Evolutionary conservation across 2,329 filamentous ascomycete genomes (phyloP).

Genomic region (Metarhizium humberi): DNA sequence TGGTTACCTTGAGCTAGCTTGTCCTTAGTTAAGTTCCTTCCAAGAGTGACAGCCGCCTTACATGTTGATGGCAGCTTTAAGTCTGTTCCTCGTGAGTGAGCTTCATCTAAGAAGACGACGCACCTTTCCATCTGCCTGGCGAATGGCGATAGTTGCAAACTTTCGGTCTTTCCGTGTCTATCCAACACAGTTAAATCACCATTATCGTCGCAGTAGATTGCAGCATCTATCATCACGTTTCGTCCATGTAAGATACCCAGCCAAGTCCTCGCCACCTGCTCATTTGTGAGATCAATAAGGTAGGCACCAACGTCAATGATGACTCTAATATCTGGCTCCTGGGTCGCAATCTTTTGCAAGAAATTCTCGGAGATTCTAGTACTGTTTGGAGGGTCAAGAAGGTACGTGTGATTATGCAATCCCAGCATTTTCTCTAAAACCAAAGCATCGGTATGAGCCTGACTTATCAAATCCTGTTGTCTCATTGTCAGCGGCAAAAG

Average conservation of each 20-base stretch:
- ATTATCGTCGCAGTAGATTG: slow-evolving; percentile 46
- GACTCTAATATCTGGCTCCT: slow-evolving; percentile 38
- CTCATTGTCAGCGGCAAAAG: slow-evolving; percentile 44
- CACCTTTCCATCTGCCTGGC: slow-evolving; percentile 45
- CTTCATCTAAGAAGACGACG: slow-evolving; percentile 59
- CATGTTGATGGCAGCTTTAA: slow-evolving; percentile 47
- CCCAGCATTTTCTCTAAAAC: slow-evolving; percentile 50
- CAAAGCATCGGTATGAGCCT: slow-evolving; percentile 55
- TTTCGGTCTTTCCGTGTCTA: slow-evolving; percentile 32
- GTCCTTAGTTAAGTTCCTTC: slow-evolving; percentile 56
- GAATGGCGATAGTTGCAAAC: slow-evolving; percentile 50
- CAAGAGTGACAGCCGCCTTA: slow-evolving; percentile 58
- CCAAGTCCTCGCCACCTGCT: slow-evolving; percentile 43
- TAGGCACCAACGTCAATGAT: slow-evolving; percentile 64
- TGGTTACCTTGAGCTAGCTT: slow-evolving; percentile 51
- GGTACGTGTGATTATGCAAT: slow-evolving; percentile 33
- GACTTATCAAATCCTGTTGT: slow-evolving; percentile 42
- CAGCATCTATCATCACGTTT: slow-evolving; percentile 12
- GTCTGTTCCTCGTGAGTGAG: slow-evolving; percentile 61
- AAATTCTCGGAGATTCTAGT: slow-evolving; percentile 24
- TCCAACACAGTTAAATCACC: slow-evolving; percentile 47
- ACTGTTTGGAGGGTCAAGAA: not conserved
- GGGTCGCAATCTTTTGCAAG: slow-evolving; percentile 27
- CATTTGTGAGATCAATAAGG: slow-evolving; percentile 53
- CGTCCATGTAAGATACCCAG: slow-evolving; percentile 20